Conservation (phyloP, 2,329 filamentous ascomycete species). For the Colletotrichum karsti region DNA sequence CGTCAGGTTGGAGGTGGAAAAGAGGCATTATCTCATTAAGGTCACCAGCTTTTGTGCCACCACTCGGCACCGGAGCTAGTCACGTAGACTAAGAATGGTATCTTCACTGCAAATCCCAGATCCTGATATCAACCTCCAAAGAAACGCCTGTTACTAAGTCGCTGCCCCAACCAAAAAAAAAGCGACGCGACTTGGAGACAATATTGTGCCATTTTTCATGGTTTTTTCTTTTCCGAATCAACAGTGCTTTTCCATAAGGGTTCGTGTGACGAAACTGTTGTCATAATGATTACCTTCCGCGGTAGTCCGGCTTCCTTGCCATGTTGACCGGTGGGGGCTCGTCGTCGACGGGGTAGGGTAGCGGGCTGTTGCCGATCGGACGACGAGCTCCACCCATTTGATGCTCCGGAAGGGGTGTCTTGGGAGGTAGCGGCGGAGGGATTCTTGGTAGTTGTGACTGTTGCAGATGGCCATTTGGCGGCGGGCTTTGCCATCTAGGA, state of each 20-base stretch:
- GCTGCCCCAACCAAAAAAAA: not conserved
- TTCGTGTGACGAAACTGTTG: not conserved
- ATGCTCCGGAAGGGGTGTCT: constrained; percentile 73
- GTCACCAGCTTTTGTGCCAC: not conserved
- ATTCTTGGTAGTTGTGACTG: constrained; percentile 37
- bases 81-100: constrained; percentile 23
- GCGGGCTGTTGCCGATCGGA: constrained; percentile 39
- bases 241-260: not conserved
- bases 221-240: not conserved
- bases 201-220: not conserved
- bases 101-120: constrained; percentile 9
- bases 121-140: not conserved
- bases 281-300: constrained; percentile 48
- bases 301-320: constrained; percentile 83
- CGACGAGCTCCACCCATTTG: constrained; percentile 44
- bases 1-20: not conserved
- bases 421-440: constrained; percentile 79
- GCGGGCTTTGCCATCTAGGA: constrained; percentile 49
- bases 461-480: constrained; percentile 23
- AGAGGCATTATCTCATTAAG: constrained; percentile 19
- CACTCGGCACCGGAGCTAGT: not conserved
- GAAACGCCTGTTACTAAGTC: not conserved
- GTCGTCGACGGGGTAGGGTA: constrained; percentile 82
- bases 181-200: not conserved
- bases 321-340: constrained; percentile 88